Conservation (phyloP, 352 stramenopile genomes). For the Phytophthora crassamura region DNA sequence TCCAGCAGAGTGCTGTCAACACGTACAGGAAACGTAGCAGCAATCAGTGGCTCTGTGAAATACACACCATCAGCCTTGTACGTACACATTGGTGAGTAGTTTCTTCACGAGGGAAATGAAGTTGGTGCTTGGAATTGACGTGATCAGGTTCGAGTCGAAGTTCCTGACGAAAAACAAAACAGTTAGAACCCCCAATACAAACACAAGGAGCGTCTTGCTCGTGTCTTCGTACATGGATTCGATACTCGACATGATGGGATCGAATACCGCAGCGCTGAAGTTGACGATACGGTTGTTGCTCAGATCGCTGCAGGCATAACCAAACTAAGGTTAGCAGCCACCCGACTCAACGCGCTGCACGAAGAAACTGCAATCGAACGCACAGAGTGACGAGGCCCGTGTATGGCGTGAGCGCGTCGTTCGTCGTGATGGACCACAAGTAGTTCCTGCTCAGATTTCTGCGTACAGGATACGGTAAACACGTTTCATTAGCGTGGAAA, state of each 20-base stretch:
- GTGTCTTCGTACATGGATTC: constrained; percentile 51
- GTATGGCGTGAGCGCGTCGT: constrained; percentile 57
- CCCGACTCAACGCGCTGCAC: no score
- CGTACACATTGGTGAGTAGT: constrained; percentile 59
- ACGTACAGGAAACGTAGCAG: background rate
- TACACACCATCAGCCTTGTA: background rate
- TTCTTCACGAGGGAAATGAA: constrained; percentile 56
- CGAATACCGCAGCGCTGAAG: constrained; percentile 60
- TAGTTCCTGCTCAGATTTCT: constrained; percentile 75
- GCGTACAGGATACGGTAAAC: background rate
- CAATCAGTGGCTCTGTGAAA: background rate
- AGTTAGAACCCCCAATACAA: background rate
- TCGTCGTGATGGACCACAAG: constrained; percentile 63
- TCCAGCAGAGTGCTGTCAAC: constrained; percentile 45
- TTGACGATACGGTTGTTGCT: constrained; percentile 65
- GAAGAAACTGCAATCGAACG: constrained; percentile 12
- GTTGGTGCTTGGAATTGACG: constrained; percentile 60
- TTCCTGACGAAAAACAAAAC: constrained; percentile 30
- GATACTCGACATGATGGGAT: constrained; percentile 54
- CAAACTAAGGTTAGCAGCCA: no score
- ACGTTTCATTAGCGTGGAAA: background rate
- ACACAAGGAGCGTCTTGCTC: background rate
- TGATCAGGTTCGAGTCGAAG: constrained; percentile 68
- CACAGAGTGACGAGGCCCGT: constrained; percentile 52
- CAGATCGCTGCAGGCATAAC: constrained; percentile 44